Base-by-base conservation (phyloP, 192 early-diverging fungal genomes). In the Coemansia sp. region DNA sequence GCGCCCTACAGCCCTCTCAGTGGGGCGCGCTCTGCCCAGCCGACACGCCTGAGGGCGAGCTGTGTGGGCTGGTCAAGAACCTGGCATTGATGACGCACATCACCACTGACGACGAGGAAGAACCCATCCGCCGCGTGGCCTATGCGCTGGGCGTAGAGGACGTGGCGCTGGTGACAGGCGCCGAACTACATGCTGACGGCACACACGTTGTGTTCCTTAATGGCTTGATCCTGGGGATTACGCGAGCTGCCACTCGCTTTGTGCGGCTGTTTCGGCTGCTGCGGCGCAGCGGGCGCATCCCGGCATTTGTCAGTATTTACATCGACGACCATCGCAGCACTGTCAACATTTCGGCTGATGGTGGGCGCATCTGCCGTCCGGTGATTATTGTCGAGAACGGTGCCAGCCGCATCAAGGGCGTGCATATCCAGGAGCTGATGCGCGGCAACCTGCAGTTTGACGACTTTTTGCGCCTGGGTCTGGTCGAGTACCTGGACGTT, bases 61-160 rank as follows among this genome's bases (percentile, higher is more conserved):
- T 94, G 32, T 99, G 97, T 73, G 97, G 97, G 67, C 86, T 99
- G 26, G 95, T 99, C 67, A 99, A 99, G 85, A 99, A 99, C 74
- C 68, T 99, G 81, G 93, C 95, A 19, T 74, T 99, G 56, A 98
- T 98, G 95, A 86, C 94, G 0, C 86, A 93, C 53, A 87, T 99
- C 27, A 93, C 97, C 12, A 94, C 97, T 38, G 94, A 90, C 29
- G 86, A 86, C 1, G 74, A 89, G 19, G 86, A 91, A 5, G 77
- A 80, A 1, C 94, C 94, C 6, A 84, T 98, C 48, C 83, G 92
- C 42, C 60, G 95, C 95, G 80, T 91, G 89, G 88, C 87, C 83
- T 22, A 91, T 97, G 91, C 88, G 58, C 80, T 99, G 65, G 92
- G 92, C 53, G 94, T 95, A 58, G 76, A 94, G 44, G 81, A 83